These are phyloP conservation scores for Rhodotorula diobovata DNA, from an alignment of 768 basidiomycete species.

Conservation along the genomic window DNA sequence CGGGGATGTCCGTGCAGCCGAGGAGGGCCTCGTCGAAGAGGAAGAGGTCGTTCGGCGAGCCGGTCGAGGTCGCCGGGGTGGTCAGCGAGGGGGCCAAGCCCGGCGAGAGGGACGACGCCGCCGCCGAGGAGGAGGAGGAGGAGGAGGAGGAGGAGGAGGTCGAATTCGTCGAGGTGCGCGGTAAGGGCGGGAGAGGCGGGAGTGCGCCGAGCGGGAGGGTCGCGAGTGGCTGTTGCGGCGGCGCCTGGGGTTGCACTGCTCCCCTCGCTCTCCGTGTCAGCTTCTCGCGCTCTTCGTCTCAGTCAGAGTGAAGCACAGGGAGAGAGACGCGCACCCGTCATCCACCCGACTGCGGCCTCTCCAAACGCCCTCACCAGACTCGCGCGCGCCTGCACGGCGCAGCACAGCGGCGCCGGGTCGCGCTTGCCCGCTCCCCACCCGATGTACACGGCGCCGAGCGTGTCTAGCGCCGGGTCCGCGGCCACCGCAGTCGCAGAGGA, in stretches of 20 bases:
- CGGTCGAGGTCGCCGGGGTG: background rate
- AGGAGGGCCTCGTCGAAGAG: background rate
- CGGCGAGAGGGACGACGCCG: background rate
- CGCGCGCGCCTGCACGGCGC: slow-evolving; percentile 5
- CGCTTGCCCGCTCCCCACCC: slow-evolving; percentile 7
- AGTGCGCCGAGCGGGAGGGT: background rate
- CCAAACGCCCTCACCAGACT: slow-evolving; percentile 11
- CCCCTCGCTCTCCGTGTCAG: background rate
- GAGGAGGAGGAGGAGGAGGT: background rate
- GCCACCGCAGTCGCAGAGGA: background rate
- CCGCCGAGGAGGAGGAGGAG: background rate
- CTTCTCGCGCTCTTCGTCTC: background rate
- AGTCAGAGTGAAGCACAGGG: too few relatives aligned
- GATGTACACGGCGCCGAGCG: slow-evolving; percentile 24
- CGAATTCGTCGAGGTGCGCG: background rate
- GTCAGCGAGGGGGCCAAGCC: background rate
- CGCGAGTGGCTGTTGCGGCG: background rate
- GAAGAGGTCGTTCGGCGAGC: background rate
- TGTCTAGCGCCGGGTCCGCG: background rate
- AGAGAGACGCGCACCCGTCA: slow-evolving; percentile 20
- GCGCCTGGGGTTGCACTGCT: background rate
- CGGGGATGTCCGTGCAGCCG: too few relatives aligned
- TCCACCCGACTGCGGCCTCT: slow-evolving; percentile 12
- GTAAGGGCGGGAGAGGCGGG: background rate
- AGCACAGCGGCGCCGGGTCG: slow-evolving; percentile 27